Conservation (phyloP, 176 grass and related monocot genomes). For the Musa troglodytarum region DNA sequence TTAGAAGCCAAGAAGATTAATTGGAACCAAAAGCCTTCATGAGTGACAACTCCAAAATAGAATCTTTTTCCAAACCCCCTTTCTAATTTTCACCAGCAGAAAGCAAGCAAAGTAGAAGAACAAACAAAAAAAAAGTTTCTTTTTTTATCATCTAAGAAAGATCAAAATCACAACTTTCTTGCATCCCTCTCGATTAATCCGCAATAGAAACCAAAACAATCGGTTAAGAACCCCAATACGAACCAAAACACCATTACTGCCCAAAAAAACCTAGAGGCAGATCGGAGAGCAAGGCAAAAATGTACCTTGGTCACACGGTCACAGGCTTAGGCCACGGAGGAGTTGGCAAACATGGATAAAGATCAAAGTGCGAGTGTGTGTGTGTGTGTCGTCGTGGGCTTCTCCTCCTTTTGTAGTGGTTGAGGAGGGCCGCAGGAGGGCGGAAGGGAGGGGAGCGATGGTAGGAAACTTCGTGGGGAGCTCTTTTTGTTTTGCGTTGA, state of each 20-base stretch:
- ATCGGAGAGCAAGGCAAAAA: not conserved
- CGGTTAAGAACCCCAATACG: not conserved
- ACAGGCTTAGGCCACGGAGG: not conserved
- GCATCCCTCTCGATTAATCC: not conserved
- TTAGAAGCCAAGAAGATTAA: not conserved
- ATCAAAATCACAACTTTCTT: constrained; percentile 1
- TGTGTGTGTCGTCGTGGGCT: not conserved
- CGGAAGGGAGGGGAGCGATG: not conserved
- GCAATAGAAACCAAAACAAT: not conserved
- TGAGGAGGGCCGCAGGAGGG: not conserved
- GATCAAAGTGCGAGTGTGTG: not conserved
- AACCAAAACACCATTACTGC: not conserved
- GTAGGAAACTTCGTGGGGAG: constrained; percentile 18
- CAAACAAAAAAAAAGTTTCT: constrained; percentile 2
- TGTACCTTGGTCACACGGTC: not conserved
- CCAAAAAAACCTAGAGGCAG: not conserved
- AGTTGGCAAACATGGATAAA: not conserved
- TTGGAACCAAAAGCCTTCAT: not conserved
- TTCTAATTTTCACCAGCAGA: not conserved
- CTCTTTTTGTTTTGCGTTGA: constrained; percentile 25
- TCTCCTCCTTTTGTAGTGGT: constrained; percentile 12
- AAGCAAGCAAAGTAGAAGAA: not conserved
- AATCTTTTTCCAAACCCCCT: not conserved
- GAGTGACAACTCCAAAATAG: not conserved
- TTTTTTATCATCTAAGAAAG: not conserved